Evolutionary conservation across 2,329 filamentous ascomycete species (phyloP), one percentile per base, ranked within the genome.

Genomic region (Paraconiothyrium sp.): DNA sequence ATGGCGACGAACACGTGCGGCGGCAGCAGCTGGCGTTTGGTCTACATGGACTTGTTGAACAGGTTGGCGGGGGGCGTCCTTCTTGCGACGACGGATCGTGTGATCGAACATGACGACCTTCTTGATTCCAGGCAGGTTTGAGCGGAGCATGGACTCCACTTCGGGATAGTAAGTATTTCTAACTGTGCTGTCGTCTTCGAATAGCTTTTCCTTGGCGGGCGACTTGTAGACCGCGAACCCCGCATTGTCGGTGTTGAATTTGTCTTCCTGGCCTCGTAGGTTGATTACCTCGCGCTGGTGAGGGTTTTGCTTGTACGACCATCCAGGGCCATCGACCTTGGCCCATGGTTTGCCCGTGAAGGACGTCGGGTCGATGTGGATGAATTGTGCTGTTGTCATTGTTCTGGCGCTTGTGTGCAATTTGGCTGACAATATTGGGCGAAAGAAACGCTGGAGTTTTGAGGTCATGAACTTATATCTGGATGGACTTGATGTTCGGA

Each of bases 1-100:
- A 67, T 92, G 90, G 1, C 88, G 81, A 1, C 86, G 82, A 14
- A 91, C 89, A 13, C 90, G 84, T 1, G 77, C 83, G 61, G 84
- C 86, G 0, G 88, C 88, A 0, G 90, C 89, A 0, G 71, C 76
- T 0, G 89, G 86, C 0, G 90, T 91, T 77, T 92, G 90, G 71
- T 92, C 90, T 14, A 92, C 88, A 64, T 92, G 90, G 0, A 92
- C 88, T 67, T 88, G 86, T 73, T 90, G 87, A 0, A 92, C 89
- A 0, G 90, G 90, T 64, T 87, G 85, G 6, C 90, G 83, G 0
- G 88, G 83, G 0, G 88, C 81, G 1, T 79, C 75, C n/a, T 85
- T 84, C 1, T 81, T 76, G 22, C 84, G 80, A 7, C 85, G 80
- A 1, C 90, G 85, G 67, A 92, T 89, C 0, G 90, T 92, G 75